These are phyloP conservation scores for Epichloe brachyelytri DNA, from an alignment of 2,329 filamentous ascomycete species.

Conservation along the genomic window DNA sequence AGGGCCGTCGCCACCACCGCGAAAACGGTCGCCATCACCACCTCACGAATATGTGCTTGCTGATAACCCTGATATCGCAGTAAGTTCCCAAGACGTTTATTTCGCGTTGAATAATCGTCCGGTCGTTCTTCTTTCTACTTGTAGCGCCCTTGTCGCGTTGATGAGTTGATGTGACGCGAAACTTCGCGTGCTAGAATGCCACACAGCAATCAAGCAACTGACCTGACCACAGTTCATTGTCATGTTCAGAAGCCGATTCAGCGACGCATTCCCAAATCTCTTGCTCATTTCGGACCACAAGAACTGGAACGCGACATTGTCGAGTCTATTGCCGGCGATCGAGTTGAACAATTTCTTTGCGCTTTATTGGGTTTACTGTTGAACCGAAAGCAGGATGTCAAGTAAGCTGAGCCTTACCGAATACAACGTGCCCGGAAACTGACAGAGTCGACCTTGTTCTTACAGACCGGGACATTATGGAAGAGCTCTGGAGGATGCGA, in stretches of 20 bases:
- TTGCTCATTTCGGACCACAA: constrained; percentile 84
- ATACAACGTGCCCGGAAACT: not conserved
- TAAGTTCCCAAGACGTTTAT: constrained; percentile 40
- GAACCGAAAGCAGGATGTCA: constrained; percentile 97
- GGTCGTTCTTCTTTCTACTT: not conserved
- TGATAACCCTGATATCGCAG: constrained; percentile 84
- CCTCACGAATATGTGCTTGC: constrained; percentile 81
- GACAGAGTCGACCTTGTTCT: not conserved
- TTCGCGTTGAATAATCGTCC: not conserved
- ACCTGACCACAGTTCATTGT: constrained; percentile 67
- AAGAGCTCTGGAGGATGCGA: constrained; percentile 85
- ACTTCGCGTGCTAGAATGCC: constrained; percentile 32
- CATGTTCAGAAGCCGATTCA: constrained; percentile 93
- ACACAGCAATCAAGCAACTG: constrained; percentile 1
- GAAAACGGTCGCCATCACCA: constrained; percentile 75
- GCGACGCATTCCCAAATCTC: constrained; percentile 75
- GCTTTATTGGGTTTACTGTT: constrained; percentile 76
- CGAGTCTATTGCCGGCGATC: constrained; percentile 65
- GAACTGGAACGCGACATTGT: constrained; percentile 82
- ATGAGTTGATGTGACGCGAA: constrained; percentile 34
- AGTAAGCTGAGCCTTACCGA: constrained; percentile 48
- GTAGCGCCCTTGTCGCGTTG: constrained; percentile 3
- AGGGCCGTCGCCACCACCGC: constrained; percentile 51
- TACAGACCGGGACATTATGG: constrained; percentile 79
- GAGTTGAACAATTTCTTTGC: constrained; percentile 80